Base-by-base conservation (phyloP, 1,284 basidiomycete genomes). In the Mycena citricolor region DNA sequence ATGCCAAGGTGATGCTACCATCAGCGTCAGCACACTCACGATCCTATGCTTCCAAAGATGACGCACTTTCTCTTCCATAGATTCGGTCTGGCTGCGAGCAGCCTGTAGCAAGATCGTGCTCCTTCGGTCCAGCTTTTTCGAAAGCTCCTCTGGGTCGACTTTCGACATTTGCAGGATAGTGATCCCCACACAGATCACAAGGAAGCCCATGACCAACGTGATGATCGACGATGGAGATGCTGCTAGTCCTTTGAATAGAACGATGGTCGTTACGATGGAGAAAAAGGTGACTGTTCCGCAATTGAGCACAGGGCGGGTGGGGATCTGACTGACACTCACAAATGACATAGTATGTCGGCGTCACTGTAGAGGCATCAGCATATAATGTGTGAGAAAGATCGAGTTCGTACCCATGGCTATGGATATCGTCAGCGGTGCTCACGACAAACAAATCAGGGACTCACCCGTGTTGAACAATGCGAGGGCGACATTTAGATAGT, bases 101-200 rank as follows among this genome's bases (percentile, higher is more conserved):
- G 87, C 90, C 61, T 86, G 81, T 19, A 97, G 74, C 22, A 97
- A 80, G 32, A 95, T 77, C 0, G 93, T 95, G 4, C 88, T 86
- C 26, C 83, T 77, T 24, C 93, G 76, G 61, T 94, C 94, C 57
- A 97, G 83, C 24, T 75, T 75, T 44, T 72, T 74, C 34, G 39
- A 39, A 57, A 97, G 76, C 44, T 83, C 69, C 21, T 69, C 72
- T 4, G 90, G 90, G 60, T 94, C 90, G 54, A 93, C 77, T 67
- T 97, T 98, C 65, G 92, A 95, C 77, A 99, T 86, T 67, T 99
- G 95, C 8, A 99, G 82, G 51, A 99, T 83, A 14, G 88, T 90
- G 63, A 98, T 97, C 17, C 94, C 94, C 13, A 90, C 69, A 57
- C 81, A 94, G 50, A 93, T 94, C 52, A 87, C 82, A 54, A 92